phyloP scores from a whole-genome alignment of 176 grass and related monocot genomes.

The Oryza brachyantha region DNA sequence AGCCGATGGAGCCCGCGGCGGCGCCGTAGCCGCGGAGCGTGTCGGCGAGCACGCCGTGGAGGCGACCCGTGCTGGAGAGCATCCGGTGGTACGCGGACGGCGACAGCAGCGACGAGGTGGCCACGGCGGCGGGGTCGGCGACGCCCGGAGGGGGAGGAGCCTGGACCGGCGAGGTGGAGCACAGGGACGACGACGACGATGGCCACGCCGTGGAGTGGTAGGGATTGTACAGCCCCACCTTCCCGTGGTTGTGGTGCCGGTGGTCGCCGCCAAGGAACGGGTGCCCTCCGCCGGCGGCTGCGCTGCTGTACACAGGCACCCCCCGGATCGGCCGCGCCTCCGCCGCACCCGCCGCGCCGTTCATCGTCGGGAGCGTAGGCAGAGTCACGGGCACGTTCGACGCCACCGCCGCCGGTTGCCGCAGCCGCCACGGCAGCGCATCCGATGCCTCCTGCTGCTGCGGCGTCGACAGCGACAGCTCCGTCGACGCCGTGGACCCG shows the following conservation, averaged over 20 bases:
- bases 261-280: constrained; percentile 27
- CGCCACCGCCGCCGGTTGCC: background rate
- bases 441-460: background rate
- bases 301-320: constrained; percentile 51
- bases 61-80: constrained; percentile 33
- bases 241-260: background rate
- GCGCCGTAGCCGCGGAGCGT: constrained; percentile 33
- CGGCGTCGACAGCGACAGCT: constrained; percentile 44
- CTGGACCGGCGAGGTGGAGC: background rate
- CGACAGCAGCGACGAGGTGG: constrained; percentile 8
- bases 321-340: constrained; percentile 51
- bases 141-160: background rate
- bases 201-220: constrained; percentile 29
- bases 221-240: constrained; percentile 29
- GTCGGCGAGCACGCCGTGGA: constrained; percentile 43
- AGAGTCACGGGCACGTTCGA: constrained; percentile 1
- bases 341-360: background rate
- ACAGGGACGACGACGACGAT: constrained; percentile 11
- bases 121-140: background rate
- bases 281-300: background rate
- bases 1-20: background rate
- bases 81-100: constrained; percentile 55
- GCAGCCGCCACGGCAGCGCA: constrained; percentile 1
- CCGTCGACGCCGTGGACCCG: constrained; percentile 52
- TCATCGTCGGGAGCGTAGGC: background rate